phyloP scores from a whole-genome alignment of 495 filamentous ascomycete genomes.

The Hypoxylon crocopeplum region DNA sequence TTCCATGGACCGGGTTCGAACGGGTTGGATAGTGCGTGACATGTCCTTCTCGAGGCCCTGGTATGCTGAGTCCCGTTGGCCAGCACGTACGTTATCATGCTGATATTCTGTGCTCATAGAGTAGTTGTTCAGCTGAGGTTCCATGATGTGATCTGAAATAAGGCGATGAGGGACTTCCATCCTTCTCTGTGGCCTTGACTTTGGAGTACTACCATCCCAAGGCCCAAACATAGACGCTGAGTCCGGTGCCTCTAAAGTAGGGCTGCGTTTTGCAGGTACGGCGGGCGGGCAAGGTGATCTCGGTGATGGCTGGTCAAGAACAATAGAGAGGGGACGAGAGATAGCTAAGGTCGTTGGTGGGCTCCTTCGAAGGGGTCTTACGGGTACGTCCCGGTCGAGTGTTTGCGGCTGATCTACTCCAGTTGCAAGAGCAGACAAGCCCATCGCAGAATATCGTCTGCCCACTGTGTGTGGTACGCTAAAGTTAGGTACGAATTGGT shows the following conservation, averaged over 20 bases:
- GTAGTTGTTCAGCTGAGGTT: not conserved
- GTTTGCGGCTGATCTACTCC: slow-evolving; percentile 14
- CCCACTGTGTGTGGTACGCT: slow-evolving; percentile 53
- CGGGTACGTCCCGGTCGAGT: slow-evolving; percentile 18
- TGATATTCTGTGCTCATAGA: not conserved
- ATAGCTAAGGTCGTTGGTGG: slow-evolving; percentile 52
- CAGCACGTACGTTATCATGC: not conserved
- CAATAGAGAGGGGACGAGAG: slow-evolving; percentile 56
- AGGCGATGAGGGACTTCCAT: slow-evolving; percentile 14
- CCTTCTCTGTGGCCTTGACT: slow-evolving; percentile 8
- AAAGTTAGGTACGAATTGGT: slow-evolving; percentile 51
- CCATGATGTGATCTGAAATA: not conserved
- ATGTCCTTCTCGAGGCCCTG: slow-evolving; percentile 1
- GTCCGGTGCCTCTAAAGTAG: slow-evolving; percentile 31
- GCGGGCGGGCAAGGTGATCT: slow-evolving; percentile 25
- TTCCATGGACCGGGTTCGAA: not conserved
- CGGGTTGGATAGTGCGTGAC: slow-evolving; percentile 4
- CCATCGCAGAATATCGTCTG: slow-evolving; percentile 51
- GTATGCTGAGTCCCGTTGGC: not conserved
- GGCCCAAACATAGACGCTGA: slow-evolving; percentile 39
- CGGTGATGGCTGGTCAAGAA: slow-evolving; percentile 57
- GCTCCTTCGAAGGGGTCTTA: slow-evolving; percentile 43
- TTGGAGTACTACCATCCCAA: slow-evolving; percentile 20
- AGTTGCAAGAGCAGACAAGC: slow-evolving; percentile 17
- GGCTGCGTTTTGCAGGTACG: not conserved